Conservation (phyloP, 164 flowering plant genomes). For the Houttuynia cordata region DNA sequence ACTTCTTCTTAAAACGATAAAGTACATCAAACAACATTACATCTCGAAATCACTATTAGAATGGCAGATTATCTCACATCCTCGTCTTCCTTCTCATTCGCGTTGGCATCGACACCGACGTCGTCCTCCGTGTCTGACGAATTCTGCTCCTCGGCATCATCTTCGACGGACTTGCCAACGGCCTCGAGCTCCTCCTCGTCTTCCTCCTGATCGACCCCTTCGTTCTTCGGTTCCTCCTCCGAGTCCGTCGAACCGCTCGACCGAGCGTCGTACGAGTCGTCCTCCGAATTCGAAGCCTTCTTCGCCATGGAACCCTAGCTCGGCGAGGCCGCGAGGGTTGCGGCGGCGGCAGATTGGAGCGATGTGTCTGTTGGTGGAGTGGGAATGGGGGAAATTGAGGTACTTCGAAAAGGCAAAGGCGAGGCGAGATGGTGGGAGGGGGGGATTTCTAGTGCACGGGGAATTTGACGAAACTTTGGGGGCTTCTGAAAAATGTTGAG, state of each 20-base stretch:
- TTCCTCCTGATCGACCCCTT: constrained; percentile 39
- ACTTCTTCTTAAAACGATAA: too few relatives aligned
- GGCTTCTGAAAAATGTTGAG: too few relatives aligned
- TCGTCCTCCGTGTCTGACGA: constrained; percentile 11
- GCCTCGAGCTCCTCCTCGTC: constrained; percentile 90
- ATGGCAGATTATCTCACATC: constrained; percentile 17
- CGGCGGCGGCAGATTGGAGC: neutral
- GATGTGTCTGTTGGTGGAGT: neutral
- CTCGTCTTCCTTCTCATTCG: constrained; percentile 26
- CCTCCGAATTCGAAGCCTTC: constrained; percentile 20
- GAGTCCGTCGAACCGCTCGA: constrained; percentile 38
- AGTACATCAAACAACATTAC: neutral
- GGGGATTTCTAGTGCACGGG: neutral
- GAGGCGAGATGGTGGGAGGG: neutral
- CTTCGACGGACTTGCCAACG: constrained; percentile 48
- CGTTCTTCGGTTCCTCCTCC: constrained; percentile 46
- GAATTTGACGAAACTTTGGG: too few relatives aligned
- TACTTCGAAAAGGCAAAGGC: neutral
- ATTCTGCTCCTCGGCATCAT: constrained; percentile 34
- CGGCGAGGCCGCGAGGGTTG: neutral
- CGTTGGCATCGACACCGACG: constrained; percentile 13
- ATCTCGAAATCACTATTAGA: neutral
- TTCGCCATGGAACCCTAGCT: constrained; percentile 31
- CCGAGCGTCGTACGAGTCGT: constrained; percentile 35
- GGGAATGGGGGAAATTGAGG: neutral